phyloP scores from a whole-genome alignment of 169 alveolate species.

The Cryptosporidium canis region DNA sequence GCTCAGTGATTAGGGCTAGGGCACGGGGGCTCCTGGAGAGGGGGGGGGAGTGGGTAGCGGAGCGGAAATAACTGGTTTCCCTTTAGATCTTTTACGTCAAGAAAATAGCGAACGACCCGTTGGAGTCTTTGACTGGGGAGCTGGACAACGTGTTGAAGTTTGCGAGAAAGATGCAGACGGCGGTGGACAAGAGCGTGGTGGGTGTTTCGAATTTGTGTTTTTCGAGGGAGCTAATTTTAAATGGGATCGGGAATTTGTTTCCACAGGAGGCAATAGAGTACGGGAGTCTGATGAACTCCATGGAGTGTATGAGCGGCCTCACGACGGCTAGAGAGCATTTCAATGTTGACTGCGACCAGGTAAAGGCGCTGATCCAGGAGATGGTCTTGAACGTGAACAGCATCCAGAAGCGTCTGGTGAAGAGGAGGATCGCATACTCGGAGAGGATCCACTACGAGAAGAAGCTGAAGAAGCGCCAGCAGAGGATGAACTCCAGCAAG shows the following conservation, averaged over 20 bases:
- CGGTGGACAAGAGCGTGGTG: conserved; percentile 45
- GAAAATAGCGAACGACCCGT: conserved; percentile 54
- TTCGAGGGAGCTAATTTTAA: conserved; percentile 35
- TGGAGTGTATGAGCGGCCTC: conserved; percentile 57
- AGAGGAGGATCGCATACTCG: conserved; percentile 68
- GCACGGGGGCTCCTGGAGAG: too few relatives aligned
- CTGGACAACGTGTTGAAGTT: conserved; percentile 51
- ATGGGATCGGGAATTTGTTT: conserved; percentile 22
- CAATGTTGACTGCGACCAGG: conserved; percentile 57
- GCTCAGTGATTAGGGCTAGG: too few relatives aligned
- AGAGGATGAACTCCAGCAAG: conserved; percentile 48
- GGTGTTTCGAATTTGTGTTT: background rate
- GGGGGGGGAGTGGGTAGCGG: too few relatives aligned
- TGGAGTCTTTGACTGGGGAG: conserved; percentile 66
- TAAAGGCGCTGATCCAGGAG: conserved; percentile 46
- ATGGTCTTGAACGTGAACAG: conserved; percentile 56
- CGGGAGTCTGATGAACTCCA: conserved; percentile 59
- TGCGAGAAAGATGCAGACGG: conserved; percentile 39
- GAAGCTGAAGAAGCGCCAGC: conserved; percentile 54
- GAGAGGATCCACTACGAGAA: conserved; percentile 66
- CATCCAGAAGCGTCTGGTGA: conserved; percentile 40
- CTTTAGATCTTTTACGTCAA: conserved; percentile 17
- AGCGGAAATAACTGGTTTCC: background rate
- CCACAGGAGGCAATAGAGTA: conserved; percentile 64
- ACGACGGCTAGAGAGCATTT: conserved; percentile 62